Evolutionary conservation across 176 grass and related monocot genomes (phyloP), one percentile per base, ranked within the genome.

Genomic region (Oryza officinalis): DNA sequence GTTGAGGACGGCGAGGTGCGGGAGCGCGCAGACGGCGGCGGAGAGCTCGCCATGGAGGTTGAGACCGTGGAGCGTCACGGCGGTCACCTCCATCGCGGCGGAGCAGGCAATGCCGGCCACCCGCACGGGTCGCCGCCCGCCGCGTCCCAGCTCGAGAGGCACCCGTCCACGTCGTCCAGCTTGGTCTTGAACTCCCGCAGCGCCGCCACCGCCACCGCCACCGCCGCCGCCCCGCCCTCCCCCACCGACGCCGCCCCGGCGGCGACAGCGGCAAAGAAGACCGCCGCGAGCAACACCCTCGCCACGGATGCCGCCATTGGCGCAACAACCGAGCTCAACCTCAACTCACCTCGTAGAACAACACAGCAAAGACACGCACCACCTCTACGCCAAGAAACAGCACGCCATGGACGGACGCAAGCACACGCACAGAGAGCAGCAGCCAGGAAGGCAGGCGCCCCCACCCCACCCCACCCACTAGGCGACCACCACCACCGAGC

Each of bases 41-140:
- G 96, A 89, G 38, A 99, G 86, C 33, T 17, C 60, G 67, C 96
- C 96, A 4, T 72, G 32, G 60, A 99, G 96, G 75, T 90, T 80
- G 78, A 96, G 90, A 3, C 87, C 66, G 63, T 94, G 83, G 22
- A 99, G 89, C 7, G 65, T 92, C 13, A 99, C 69, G 47, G 78
- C 89, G 0, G 84, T 92, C 54, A 99, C 88, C 65, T 94, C 89
- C 46, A 78, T 78, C n/a, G 38, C 67, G 17, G 6, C 4, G 15
- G 66, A 68, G 85, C 96, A 99, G 31, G 47, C 71, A 89, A 99
- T 96, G 91, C 93, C 93, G 49, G 72, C 96, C 96, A 99, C 31
- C 44, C 63, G 73, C 96, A 99, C 66, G 96, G 93, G 65, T 12
- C 76, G 1, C 69, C 84, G 2, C 65, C 75, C 1, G 77, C 76